Conservation (phyloP, 176 grass and related monocot species). For the Musa beccarii region DNA sequence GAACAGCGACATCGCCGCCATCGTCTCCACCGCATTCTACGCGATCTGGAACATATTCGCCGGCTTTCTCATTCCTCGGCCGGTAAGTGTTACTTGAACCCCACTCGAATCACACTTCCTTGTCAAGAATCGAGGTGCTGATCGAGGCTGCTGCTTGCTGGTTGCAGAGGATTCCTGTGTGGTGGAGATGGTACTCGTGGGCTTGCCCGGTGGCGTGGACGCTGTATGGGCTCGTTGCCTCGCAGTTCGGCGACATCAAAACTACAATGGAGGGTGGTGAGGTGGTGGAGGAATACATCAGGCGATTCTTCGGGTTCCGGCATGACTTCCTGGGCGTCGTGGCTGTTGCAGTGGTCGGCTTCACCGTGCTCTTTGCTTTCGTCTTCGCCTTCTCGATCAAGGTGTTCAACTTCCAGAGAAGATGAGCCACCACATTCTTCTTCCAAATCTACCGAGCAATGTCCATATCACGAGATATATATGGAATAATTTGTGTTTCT, state of each 20-base stretch:
- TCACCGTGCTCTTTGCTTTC: constrained; percentile 11
- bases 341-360: constrained; percentile 6
- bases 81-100: constrained; percentile 37
- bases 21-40: constrained; percentile 83
- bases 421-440: not conserved
- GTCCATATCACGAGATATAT: not conserved
- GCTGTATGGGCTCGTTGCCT: constrained; percentile 72
- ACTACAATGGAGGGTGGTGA: constrained; percentile 4
- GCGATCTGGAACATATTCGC: constrained; percentile 92
- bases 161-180: constrained; percentile 88
- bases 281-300: not conserved
- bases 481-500: not conserved
- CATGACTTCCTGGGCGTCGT: constrained; percentile 18
- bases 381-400: constrained; percentile 10
- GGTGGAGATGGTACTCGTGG: constrained; percentile 97
- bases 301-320: constrained; percentile 8
- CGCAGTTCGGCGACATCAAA: constrained; percentile 53
- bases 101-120: not conserved
- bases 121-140: not conserved
- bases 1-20: constrained; percentile 76
- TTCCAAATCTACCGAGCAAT: not conserved
- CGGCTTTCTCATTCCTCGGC: constrained; percentile 67
- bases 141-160: not conserved
- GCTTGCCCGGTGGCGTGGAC: constrained; percentile 86
- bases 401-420: constrained; percentile 20